These are phyloP conservation scores for Inonotus obliquus DNA, from an alignment of 1,284 basidiomycete species.

Conservation along the genomic window DNA sequence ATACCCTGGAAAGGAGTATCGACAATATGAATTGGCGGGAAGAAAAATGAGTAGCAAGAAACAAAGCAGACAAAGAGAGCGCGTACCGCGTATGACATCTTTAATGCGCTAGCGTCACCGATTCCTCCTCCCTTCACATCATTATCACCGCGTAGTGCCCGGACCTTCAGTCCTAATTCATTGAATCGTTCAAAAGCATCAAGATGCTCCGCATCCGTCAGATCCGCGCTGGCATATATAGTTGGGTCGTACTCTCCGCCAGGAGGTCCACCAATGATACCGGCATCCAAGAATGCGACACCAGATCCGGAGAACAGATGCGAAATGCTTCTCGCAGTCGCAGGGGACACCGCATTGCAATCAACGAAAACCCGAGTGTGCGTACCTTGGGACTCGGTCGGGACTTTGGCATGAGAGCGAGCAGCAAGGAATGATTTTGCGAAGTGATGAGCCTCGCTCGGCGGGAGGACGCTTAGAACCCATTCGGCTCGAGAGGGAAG, in stretches of 20 bases:
- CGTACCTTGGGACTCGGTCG: slow-evolving; percentile 9
- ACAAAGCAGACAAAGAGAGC: slow-evolving; percentile 6
- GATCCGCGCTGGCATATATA: slow-evolving; percentile 47
- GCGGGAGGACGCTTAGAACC: slow-evolving; percentile 55
- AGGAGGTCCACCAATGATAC: slow-evolving; percentile 55
- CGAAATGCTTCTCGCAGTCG: slow-evolving; percentile 40
- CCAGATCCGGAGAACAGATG: slow-evolving; percentile 37
- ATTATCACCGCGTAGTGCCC: slow-evolving; percentile 33
- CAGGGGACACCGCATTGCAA: slow-evolving; percentile 55
- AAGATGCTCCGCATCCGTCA: slow-evolving; percentile 33
- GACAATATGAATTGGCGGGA: too few species aligned
- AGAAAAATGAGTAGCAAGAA: not conserved
- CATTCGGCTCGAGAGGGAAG: slow-evolving; percentile 41
- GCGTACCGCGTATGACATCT: slow-evolving; percentile 60
- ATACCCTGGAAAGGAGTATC: slow-evolving; percentile 42
- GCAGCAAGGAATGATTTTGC: slow-evolving; percentile 39
- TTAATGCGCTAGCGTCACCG: slow-evolving; percentile 56
- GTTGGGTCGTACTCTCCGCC: slow-evolving; percentile 44
- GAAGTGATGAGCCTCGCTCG: slow-evolving; percentile 46
- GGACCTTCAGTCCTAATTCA: slow-evolving; percentile 43
- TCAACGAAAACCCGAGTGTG: slow-evolving; percentile 40
- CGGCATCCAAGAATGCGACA: slow-evolving; percentile 50
- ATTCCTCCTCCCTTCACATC: slow-evolving; percentile 34
- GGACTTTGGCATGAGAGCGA: too few species aligned
- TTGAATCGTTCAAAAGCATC: slow-evolving; percentile 38